Base-by-base conservation (phyloP, 164 flowering plant genomes). In the Chimonanthus salicifolius region DNA sequence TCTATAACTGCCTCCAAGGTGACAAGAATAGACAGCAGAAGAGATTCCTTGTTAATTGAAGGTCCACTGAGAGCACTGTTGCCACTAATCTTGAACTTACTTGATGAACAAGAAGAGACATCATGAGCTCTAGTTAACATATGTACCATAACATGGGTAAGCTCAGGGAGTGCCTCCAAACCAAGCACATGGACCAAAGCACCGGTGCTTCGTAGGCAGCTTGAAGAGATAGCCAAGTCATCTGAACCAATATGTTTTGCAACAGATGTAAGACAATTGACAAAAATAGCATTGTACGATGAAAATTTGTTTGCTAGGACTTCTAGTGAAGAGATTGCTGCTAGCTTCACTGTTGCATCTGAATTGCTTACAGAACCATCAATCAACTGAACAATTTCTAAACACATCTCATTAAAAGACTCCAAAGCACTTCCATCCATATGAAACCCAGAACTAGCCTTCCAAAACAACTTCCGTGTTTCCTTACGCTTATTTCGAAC, bases 161-260 rank as follows among this genome's bases (percentile, higher is more conserved):
- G 96, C 77, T 87, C 88, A 48, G 84, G 46, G 58, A 92, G 81
- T 67, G 98, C 90, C 80, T 74, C 87, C 18, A 91, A 87, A 70
- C 97, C 99, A 70, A 94, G 93, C 48, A 86, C 92, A 82, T 82
- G 86, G 60, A 94, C 72, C 66, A 94, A 81, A 75, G 97, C 85
- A 78, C 88, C 87, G 62, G 85, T 73, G 44, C 94, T 78, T 7
- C 88, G 88, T 62, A 94, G 90, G 78, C 98, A 89, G 83, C 86
- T 73, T 33, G 88, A 85, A 76, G 90, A 84, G 21, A 91, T 63
- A 5, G 86, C 79, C 73, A 87, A 64, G 76, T 84, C 80, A 47
- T 75, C 60, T 21, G 92, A 87, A 68, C 72, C 69, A 49, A 90
- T 84, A 65, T 80, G 73, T 71, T 66, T 86, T 33, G 85, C 58